Percentiles rank a stretch among this genome's conserved stretches.
Conservation (phyloP, 495 filamentous ascomycete genomes). For the Glutinoglossum americanum region DNA sequence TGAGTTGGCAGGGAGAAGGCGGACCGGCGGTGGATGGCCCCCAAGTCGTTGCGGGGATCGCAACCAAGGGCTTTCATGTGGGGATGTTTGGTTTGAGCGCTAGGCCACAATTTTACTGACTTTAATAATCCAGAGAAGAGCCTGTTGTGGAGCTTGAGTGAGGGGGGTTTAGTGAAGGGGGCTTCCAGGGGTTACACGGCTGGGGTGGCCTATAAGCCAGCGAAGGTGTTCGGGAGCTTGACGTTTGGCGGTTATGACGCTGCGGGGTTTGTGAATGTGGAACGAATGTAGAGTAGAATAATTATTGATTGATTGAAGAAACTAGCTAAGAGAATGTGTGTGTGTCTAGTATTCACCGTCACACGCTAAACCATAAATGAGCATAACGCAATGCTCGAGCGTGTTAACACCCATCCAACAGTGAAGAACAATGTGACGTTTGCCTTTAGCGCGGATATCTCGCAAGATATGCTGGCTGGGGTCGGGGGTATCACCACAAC, state of each 20-base stretch:
- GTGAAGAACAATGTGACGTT: slow-evolving; percentile 27
- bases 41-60: slow-evolving; percentile 13
- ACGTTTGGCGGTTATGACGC: slow-evolving; percentile 36
- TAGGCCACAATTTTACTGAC: slow-evolving; percentile 13
- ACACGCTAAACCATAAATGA: no score
- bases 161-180: slow-evolving; percentile 9
- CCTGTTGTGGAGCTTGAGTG: slow-evolving; percentile 10
- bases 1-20: slow-evolving; percentile 11
- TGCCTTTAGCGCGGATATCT: slow-evolving; percentile 24
- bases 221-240: slow-evolving; percentile 27
- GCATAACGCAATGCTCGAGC: no score
- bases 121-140: slow-evolving; percentile 12
- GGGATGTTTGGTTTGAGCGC: slow-evolving; percentile 16
- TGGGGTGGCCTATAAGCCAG: slow-evolving; percentile 25
- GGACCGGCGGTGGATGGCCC: slow-evolving; percentile 7
- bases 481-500: slow-evolving; percentile 22
- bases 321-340: no score
- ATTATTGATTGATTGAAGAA: no score
- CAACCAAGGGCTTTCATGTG: slow-evolving; percentile 15
- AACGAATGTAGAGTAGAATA: no score
- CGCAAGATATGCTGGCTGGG: slow-evolving; percentile 27
- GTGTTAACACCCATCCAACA: no score
- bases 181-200: slow-evolving; percentile 17
- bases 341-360: no score
- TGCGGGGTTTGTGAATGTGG: slow-evolving; percentile 25